phyloP scores from a whole-genome alignment of 495 filamentous ascomycete genomes.

The Penicillium cosmopolitanum region DNA sequence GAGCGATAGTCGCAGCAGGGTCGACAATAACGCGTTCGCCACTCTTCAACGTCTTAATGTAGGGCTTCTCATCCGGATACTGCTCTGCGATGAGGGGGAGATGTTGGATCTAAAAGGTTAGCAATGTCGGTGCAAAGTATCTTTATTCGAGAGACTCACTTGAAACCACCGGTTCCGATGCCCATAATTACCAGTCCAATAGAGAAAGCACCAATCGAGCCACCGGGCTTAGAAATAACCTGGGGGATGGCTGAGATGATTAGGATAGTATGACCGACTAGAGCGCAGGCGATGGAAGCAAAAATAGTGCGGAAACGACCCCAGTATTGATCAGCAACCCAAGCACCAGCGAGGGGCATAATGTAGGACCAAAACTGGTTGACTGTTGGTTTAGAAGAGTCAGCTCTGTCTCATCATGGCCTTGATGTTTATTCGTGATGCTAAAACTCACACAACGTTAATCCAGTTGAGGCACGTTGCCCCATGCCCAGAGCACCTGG shows the following conservation, averaged over 20 bases:
- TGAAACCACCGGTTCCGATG: constrained; percentile 59
- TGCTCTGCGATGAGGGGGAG: constrained; percentile 56
- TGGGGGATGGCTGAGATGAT: constrained; percentile 62
- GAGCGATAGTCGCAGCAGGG: constrained; percentile 59
- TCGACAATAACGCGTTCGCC: constrained; percentile 74
- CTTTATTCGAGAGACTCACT: constrained; percentile 42
- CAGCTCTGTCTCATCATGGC: not conserved
- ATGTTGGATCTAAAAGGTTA: constrained; percentile 59
- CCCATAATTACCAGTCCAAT: constrained; percentile 64
- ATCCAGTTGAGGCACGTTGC: constrained; percentile 64
- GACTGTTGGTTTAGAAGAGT: constrained; percentile 39
- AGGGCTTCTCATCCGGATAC: constrained; percentile 48
- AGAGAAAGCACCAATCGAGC: constrained; percentile 58
- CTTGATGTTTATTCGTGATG: not conserved
- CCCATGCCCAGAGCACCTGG: constrained; percentile 69
- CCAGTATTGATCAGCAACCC: constrained; percentile 65
- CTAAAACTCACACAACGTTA: constrained; percentile 50
- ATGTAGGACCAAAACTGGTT: constrained; percentile 77
- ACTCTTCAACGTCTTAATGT: constrained; percentile 47
- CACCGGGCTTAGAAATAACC: constrained; percentile 26
- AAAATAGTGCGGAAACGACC: constrained; percentile 62
- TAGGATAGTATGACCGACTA: constrained; percentile 66
- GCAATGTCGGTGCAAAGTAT: not conserved
- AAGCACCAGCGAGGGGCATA: constrained; percentile 70
- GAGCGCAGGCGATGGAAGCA: constrained; percentile 55